Evolutionary conservation across 2,329 filamentous ascomycete genomes (phyloP), one percentile per base, ranked within the genome.

Genomic region (Bipolaris bicolor): DNA sequence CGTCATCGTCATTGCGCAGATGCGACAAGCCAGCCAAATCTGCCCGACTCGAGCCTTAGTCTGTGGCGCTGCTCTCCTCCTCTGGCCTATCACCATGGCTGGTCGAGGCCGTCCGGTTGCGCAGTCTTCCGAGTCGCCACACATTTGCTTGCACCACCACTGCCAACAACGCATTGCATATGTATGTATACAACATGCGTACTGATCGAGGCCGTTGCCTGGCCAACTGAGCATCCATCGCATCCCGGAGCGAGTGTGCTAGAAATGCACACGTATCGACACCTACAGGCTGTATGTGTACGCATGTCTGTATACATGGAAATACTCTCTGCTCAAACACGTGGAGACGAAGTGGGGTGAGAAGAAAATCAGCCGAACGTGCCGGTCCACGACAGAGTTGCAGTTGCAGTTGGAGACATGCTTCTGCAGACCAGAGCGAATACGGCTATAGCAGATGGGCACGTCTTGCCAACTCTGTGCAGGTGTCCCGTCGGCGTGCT

Each of bases 351-450:
- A n/a, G 52, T 55, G 63, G 62, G 55, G 61, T 5, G 22, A 57
- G 58, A n/a, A 49, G 50, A 50, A 34, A 60, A 64, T 62, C 60
- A 57, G 58, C 64, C 64, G 62, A 63, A 61, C 44, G 57, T 67
- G 50, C 61, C 61, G 54, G 49, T 50, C 47, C 52, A 41, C 61
- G 52, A 39, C 26, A 41, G 44, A 48, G 39, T 58, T 55, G 46
- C 51, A 31, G 29, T 31, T 31, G 29, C 51, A 31, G 29, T 31
- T 11, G 29, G 29, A 31, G 29, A 31, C 51, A 48, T 46, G 48
- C 57, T 57, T 56, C 50, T 49, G 60, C 49, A 63, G 55, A 67
- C 60, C 62, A 54, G 22, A 52, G 55, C 50, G 29, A 31, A 31
- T 13, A 31, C 10, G 29, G 29, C 29, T 31, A 31, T 31, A 10